Conservation (phyloP, 257 asterid species). For the Ajuga chamaepitys region DNA sequence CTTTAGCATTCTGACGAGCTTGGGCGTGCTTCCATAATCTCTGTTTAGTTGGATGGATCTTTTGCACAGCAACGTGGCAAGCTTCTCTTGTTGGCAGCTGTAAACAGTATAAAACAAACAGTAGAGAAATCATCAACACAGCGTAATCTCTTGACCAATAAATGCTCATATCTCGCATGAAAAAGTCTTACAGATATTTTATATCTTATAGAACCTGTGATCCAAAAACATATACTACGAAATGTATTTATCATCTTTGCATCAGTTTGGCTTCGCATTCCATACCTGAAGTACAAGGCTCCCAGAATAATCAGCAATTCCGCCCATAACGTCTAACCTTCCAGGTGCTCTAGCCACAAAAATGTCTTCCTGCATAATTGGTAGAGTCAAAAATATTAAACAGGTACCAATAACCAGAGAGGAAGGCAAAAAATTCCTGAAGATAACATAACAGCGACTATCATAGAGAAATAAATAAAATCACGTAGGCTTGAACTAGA, state of each 20-base stretch:
- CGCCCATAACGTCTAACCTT: constrained; percentile 98
- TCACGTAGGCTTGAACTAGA: too few relatives aligned
- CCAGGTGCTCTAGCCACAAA: constrained; percentile 98
- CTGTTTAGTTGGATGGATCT: constrained; percentile 79
- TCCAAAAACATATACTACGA: neutral
- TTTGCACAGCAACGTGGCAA: constrained; percentile 92
- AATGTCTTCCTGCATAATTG: constrained; percentile 60
- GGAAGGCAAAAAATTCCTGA: too few relatives aligned
- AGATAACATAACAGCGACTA: too few relatives aligned
- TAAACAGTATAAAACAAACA: constrained; percentile 5
- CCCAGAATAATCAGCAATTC: constrained; percentile 99
- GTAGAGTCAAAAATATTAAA: neutral
- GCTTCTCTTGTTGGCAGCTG: constrained; percentile 99
- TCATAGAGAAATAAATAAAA: too few relatives aligned
- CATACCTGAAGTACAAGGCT: constrained; percentile 95
- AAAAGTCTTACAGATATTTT: too few relatives aligned
- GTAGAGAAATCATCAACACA: neutral
- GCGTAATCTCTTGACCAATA: neutral
- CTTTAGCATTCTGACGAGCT: constrained; percentile 76
- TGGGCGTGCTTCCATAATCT: constrained; percentile 98
- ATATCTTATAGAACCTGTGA: neutral
- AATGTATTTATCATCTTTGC: neutral
- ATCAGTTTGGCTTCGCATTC: neutral
- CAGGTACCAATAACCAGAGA: neutral
- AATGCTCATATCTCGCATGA: too few relatives aligned